Evolutionary conservation across 371 early-diverging fungal genomes (phyloP), one percentile per base, ranked within the genome.

Genomic region (Thermomucor indicae-seudaticae): DNA sequence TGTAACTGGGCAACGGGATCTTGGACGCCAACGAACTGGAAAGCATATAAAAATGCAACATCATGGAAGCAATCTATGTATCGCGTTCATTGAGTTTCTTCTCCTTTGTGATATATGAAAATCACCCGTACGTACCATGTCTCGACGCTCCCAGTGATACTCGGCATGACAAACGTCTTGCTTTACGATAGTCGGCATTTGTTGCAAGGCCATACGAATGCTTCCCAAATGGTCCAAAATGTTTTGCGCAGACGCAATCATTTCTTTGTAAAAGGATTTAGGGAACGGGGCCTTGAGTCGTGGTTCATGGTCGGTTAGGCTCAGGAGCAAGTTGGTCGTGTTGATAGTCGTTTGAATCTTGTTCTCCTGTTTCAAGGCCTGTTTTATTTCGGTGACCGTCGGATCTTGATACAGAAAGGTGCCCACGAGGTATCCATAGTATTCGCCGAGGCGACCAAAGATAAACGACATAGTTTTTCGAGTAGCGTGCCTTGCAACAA

Each of bases 221-320:
- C 73, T 77, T 6, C 76, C 56, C 55, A 84, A 57, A 8, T 75
- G 72, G 55, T 81, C 81, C 38, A 81, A 47, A 8, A 81, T 58
- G 23, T 76, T 74, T 32, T 78, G 73, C n/a, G 72, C 61, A n/a
- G 78, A 74, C 2, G 64, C 62, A 24, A 82, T 66, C 53, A 81
- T 75, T 39, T 79, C 71, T 22, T 57, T 55, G 51, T 81, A 84
- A 29, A 84, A 66, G 20, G 57, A 60, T 51, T 70, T 67, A 0
- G 81, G 80, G 47, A 81, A 84, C 10, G 80, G 75, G 10, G 72
- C 82, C 45, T 76, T 79, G 23, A 84, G 49, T 10, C 81, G 61
- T 12, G 81, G 82, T 49, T 84, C 85, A 34, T 76, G 65, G 17
- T 62, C 70, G 1, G 83, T 80, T 19, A 83, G 51, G 19, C 71